Evolutionary conservation across 352 stramenopile genomes (phyloP), one percentile per base, ranked within the genome.

Genomic region (Blastocystis sp.): DNA sequence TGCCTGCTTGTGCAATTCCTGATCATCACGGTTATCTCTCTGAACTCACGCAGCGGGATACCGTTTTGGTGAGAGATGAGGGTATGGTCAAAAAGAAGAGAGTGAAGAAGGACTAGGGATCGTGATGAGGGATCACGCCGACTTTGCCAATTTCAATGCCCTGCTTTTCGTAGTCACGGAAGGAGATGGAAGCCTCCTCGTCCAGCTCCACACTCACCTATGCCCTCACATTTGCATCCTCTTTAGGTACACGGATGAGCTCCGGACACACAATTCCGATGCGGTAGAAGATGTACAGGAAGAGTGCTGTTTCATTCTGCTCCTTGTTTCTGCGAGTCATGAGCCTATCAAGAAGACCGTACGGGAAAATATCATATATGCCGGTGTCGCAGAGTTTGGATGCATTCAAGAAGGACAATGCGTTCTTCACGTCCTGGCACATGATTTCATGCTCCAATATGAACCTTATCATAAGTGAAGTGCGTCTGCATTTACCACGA

Each of bases 181-280:
- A 84, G 2, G 74, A 84, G 69, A 84, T 84, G 38, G 74, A 67
- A 40, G 34, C 74, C 28, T 70, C 74, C 48, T 84, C 74, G 43
- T 84, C 74, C 7, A 84, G 34, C 45, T 69, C 48, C 19, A 84
- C 34, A 56, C 28, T 84, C 9, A 59, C 45, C 74, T 84, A 60
- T 21, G 23, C 21, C 17, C 0, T 59, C 2, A 34, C 28, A 9
- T n/a, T 34, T 10, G 53, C 17, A 56, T 14, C 19, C 38, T 48
- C 45, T 5, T 48, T 4, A 70, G 5, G 2, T 38, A 84, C 74
- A 2, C 74, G 74, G 34, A 84, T 34, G 19, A 84, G 48, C 23
- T 84, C 74, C 34, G 74, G 74, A 84, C 74, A 84, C 19, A 84
- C 56, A 14, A 84, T 53, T 2, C 74, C 74, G 45, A 84, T 34